These are phyloP conservation scores for Irpex sp. DNA, from an alignment of 1,284 basidiomycete genomes.

Conservation along the genomic window DNA sequence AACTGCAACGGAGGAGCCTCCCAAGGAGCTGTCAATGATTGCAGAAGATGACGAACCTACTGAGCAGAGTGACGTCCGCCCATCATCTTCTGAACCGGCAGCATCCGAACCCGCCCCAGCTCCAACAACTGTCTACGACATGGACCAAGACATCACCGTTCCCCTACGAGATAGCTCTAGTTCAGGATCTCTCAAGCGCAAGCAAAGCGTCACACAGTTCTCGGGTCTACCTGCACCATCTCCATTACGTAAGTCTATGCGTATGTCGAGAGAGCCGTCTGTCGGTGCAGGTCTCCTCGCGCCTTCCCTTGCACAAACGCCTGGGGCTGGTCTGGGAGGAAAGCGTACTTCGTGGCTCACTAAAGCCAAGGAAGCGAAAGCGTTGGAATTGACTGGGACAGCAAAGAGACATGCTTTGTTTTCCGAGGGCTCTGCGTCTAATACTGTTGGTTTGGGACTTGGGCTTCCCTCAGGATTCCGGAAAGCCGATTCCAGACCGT, in stretches of 20 bases:
- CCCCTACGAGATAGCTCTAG: slow-evolving; percentile 15
- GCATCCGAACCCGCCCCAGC: not conserved
- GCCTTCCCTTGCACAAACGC: slow-evolving; percentile 32
- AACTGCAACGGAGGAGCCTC: slow-evolving; percentile 10
- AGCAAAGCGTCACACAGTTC: slow-evolving; percentile 35
- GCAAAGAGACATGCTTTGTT: slow-evolving; percentile 34
- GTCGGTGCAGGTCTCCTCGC: slow-evolving; percentile 18
- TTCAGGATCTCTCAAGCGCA: slow-evolving; percentile 24
- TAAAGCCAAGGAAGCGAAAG: slow-evolving; percentile 70
- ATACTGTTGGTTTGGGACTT: not conserved
- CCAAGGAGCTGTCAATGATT: slow-evolving; percentile 57
- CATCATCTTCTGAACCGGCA: not conserved
- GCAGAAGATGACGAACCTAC: slow-evolving; percentile 61
- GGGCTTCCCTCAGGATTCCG: not conserved
- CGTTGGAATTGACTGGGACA: slow-evolving; percentile 43
- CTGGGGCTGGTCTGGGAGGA: slow-evolving; percentile 37
- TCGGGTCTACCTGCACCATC: slow-evolving; percentile 59
- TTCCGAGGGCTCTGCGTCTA: slow-evolving; percentile 3
- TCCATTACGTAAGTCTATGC: slow-evolving; percentile 62
- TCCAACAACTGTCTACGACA: not conserved
- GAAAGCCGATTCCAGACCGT: not conserved
- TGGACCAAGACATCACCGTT: slow-evolving; percentile 11
- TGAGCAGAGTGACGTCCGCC: slow-evolving; percentile 13
- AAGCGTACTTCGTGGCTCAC: slow-evolving; percentile 76
- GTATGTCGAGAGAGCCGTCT: slow-evolving; percentile 41